Evolutionary conservation across 352 stramenopile species (phyloP), one percentile per base, ranked within the genome.

Genomic region (Saprolegnia diclina): DNA sequence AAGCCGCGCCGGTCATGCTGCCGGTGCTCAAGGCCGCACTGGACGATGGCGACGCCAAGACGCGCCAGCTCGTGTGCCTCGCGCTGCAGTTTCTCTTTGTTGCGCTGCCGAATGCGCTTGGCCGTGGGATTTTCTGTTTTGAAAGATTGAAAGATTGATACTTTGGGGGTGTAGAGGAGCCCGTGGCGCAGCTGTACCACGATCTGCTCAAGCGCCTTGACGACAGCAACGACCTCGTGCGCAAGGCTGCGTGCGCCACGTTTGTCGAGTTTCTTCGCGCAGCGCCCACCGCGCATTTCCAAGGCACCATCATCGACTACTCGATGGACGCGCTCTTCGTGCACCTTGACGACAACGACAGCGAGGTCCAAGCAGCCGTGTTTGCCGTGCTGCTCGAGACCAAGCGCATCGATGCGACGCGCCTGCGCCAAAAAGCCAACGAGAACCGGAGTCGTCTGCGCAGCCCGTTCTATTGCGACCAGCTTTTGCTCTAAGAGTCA

Each of bases 191-290:
- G 35, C 77, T 97, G 9, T 97, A 97, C 71, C 81, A 91, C 10
- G 91, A 97, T 37, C 91, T 97, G 57, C 76, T 97, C 55, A 97
- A 97, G 77, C 89, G 90, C 4, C 77, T 97, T 21, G 91, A 97
- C 63, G 91, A 97, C 74, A 95, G 87, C 71, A 95, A 93, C 68
- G 89, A 97, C 65, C 85, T 80, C 21, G 91, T 97, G 56, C 87
- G 91, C 56, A 90, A 87, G 64, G 81, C 85, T 9, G 87, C 87
- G 5, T 97, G 91, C 71, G 79, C 89, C 53, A 96, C 90, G 22
- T 93, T 96, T 71, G 81, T 73, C 26, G 91, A 83, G 14, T 97
- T 97, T 54, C 75, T 96, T n/a, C 79, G 77, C 56, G 83, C 87
- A 29, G 87, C 91, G 21, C 85, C n/a, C 89, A 4, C 90, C 89